Evolutionary conservation across 2,329 filamentous ascomycete species (phyloP), one percentile per base, ranked within the genome.

Genomic region (Pseudocercospora fijiensis): DNA sequence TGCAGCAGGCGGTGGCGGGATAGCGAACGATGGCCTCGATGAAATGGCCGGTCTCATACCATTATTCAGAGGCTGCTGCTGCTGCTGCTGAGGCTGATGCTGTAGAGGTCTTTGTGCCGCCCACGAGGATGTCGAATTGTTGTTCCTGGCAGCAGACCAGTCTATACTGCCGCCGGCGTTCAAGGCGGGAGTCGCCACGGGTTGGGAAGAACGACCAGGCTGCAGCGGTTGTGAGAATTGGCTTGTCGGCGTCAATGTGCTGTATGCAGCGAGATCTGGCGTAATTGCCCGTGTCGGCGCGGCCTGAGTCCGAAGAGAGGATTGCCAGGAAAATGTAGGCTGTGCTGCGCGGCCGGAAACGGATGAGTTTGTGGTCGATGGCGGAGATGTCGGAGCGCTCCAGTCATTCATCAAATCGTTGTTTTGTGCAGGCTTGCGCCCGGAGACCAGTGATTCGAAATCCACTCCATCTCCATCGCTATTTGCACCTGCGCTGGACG

Each of bases 401-500:
- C 80, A 82, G 55, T 79, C 73, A 64, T 80, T 79, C 66, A 81
- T 78, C 33, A 76, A 63, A 53, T 81, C 77, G 56, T 72, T 73
- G 16, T 71, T 69, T 55, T 71, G 62, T 73, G 78, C 53, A 41
- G 71, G 70, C n/a, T 82, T 80, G 61, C 85, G 86, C 8, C 94
- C 94, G 72, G 96, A 92, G 58, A 99, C 93, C 2, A 99, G 86
- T 1, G 86, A 86, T 75, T 96, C 93, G 73, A 98, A 99, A 73
- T 96, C 92, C 63, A 90, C 85, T 56, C 90, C 83, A 11, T 80
- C 83, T n/a, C 81, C 81, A n/a, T 77, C 84, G 2, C 81, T 84
- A n/a, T 87, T 78, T 30, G 27, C 45, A 18, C 30, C 60, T 20
- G 84, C 66, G 26, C 66, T 64, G 18, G 73, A 69, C 5, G 72